Evolutionary conservation across 176 grass and related monocot species (phyloP).

Genomic region (Themeda triandra): DNA sequence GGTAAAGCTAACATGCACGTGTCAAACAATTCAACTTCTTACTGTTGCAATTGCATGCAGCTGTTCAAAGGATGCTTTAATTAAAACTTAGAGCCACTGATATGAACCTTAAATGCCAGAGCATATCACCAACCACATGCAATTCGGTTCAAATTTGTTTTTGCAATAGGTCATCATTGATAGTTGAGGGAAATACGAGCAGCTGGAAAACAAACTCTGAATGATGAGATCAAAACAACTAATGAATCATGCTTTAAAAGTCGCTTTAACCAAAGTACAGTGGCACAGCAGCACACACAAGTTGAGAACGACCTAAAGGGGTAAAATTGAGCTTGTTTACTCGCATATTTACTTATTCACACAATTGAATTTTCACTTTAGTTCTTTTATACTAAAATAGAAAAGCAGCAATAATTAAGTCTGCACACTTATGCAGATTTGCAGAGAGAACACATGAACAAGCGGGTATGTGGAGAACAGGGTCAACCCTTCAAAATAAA

Average conservation of each 20-base stretch:
- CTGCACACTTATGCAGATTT: background rate
- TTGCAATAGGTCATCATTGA: background rate
- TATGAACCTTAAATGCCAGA: background rate
- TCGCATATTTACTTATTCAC: background rate
- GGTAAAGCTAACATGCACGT: too few species aligned
- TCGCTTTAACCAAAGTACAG: background rate
- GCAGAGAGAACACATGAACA: background rate
- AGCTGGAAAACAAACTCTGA: background rate
- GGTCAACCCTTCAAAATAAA: background rate
- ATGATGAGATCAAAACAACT: background rate
- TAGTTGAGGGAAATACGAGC: background rate
- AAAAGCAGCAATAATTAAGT: background rate
- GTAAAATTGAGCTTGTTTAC: background rate
- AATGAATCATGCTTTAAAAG: background rate
- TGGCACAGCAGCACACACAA: background rate
- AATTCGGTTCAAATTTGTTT: background rate
- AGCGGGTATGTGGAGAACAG: background rate
- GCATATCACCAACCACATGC: background rate
- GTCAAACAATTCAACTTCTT: too few species aligned
- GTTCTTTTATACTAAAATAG: background rate
- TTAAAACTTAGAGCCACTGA: background rate
- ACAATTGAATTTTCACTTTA: background rate
- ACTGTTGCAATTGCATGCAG: background rate
- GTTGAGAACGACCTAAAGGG: background rate
- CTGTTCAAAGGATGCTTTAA: background rate